Percentiles rank a stretch among this genome's conserved stretches.
These are phyloP conservation scores for Leccinum pachyderme DNA, from an alignment of 1,284 basidiomycete genomes.

Conservation along the genomic window DNA sequence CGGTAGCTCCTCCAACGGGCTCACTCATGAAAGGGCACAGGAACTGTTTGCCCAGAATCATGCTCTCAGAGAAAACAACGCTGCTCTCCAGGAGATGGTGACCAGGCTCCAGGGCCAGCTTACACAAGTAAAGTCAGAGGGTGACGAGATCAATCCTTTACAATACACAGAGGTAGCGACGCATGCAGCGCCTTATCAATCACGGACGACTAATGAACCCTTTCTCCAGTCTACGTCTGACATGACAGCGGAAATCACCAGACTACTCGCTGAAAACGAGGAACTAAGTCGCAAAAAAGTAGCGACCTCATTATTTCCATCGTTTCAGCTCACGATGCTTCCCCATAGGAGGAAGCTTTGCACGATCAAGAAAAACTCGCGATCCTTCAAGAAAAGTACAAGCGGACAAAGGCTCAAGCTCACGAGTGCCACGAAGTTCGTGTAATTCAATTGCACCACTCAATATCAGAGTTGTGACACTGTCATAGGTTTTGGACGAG, in stretches of 20 bases:
- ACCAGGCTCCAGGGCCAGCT: conserved; percentile 14
- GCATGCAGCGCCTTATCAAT: neutral
- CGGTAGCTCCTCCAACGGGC: conserved; percentile 1
- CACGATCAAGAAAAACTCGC: conserved; percentile 11
- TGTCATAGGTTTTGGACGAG: conserved; percentile 19
- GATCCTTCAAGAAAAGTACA: conserved; percentile 25
- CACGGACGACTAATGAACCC: conserved; percentile 1
- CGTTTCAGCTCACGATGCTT: conserved; percentile 1
- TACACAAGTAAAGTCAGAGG: conserved; percentile 21
- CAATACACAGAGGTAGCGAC: conserved; percentile 9
- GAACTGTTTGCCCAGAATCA: conserved; percentile 18
- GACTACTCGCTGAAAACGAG: conserved; percentile 17
- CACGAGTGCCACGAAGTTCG: conserved; percentile 22
- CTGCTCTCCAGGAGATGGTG: conserved; percentile 14
- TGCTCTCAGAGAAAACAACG: conserved; percentile 22
- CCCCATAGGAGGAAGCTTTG: conserved; percentile 13
- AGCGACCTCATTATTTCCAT: neutral
- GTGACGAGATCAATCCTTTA: neutral
- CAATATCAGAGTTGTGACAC: conserved; percentile 1
- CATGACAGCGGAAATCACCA: conserved; percentile 12
- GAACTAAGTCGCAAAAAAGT: conserved; percentile 21
- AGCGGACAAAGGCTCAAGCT: conserved; percentile 16
- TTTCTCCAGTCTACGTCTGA: conserved; percentile 9
- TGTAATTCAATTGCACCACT: neutral
- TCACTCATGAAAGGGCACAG: conserved; percentile 7